Evolutionary conservation across 2,329 filamentous ascomycete species (phyloP).

Genomic region (Eurotiales sp.): DNA sequence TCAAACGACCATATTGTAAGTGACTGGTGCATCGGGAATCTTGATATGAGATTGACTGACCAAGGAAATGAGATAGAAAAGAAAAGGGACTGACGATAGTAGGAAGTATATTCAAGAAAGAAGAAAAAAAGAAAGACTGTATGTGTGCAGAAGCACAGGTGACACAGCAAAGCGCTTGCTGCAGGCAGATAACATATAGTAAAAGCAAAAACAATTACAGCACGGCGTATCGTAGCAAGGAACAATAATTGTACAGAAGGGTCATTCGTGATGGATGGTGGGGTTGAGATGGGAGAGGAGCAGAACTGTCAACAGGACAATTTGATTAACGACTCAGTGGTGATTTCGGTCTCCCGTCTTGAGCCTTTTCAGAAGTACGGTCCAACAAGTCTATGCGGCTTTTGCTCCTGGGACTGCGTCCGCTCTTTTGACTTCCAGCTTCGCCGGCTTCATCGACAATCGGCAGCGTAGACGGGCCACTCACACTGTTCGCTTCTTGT

Average conservation of each 20-base stretch:
- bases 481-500: conserved; percentile 52
- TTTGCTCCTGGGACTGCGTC: conserved; percentile 1
- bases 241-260: conserved; percentile 11
- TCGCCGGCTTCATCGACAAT: conserved; percentile 91
- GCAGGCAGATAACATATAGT: conserved; percentile 1
- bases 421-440: conserved; percentile 58
- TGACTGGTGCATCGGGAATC: conserved; percentile 2
- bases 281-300: background rate
- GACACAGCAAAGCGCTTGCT: background rate
- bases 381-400: background rate
- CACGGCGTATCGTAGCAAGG: conserved; percentile 8
- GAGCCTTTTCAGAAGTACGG: background rate
- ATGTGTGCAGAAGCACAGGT: background rate
- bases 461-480: conserved; percentile 60
- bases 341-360: background rate
- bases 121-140: conserved; percentile 5
- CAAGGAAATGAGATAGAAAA: background rate
- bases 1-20: no score
- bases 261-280: background rate
- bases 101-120: conserved; percentile 14
- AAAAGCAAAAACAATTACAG: conserved; percentile 1
- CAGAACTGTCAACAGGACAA: no score
- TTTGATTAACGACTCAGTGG: background rate
- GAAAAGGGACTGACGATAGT: background rate
- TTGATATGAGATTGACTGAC: background rate